Conservation (phyloP, 2,329 filamentous ascomycete species). For the Cladosporium sp. region DNA sequence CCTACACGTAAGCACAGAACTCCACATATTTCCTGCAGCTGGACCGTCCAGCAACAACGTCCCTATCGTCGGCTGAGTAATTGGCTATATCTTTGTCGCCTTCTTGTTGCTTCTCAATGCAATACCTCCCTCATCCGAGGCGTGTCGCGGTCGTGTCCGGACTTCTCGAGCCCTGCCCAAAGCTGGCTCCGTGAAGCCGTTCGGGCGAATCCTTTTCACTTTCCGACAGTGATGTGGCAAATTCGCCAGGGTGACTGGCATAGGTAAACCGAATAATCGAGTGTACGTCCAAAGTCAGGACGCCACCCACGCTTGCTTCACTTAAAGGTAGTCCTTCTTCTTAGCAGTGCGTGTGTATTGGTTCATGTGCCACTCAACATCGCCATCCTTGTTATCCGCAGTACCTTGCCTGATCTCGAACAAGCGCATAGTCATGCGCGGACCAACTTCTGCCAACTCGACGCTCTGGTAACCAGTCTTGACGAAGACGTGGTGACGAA, state of each 20-base stretch:
- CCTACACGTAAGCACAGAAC: background rate
- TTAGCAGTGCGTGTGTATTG: constrained; percentile 90
- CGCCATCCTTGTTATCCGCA: constrained; percentile 89
- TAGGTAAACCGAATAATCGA: background rate
- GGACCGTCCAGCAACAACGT: background rate
- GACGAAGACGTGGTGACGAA: constrained; percentile 92
- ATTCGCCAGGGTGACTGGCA: background rate
- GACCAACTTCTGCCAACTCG: constrained; percentile 85
- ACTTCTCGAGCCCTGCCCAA: background rate
- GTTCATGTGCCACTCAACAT: constrained; percentile 94
- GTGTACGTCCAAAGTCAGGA: background rate
- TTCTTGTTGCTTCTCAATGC: background rate
- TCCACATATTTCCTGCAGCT: background rate
- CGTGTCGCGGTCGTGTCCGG: background rate
- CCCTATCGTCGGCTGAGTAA: background rate
- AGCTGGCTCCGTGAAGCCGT: background rate
- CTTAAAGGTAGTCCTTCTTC: constrained; percentile 93
- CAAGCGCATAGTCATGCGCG: constrained; percentile 93
- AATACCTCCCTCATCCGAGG: background rate
- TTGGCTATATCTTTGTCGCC: background rate
- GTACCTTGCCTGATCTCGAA: constrained; percentile 93
- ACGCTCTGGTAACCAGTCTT: constrained; percentile 87
- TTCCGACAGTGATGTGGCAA: background rate
- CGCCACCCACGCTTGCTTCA: background rate
- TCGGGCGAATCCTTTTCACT: background rate